Conservation (phyloP, 2,329 filamentous ascomycete genomes). For the Cercospora brassicicola region DNA sequence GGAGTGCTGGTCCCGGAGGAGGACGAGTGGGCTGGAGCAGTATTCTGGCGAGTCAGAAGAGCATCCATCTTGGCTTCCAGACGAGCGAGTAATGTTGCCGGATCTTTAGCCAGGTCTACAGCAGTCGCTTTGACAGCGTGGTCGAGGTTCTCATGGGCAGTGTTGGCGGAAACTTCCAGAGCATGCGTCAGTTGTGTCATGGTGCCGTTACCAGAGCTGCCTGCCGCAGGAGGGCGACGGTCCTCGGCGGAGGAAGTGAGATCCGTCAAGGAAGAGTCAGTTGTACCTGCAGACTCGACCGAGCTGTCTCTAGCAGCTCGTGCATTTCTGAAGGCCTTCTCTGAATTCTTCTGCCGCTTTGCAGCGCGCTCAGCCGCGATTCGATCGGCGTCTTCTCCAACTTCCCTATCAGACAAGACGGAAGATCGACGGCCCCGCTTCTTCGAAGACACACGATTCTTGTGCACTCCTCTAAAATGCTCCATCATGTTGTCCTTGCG, state of each 20-base stretch:
- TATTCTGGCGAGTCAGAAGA: constrained; percentile 3
- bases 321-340: background rate
- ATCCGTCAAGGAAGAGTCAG: constrained; percentile 6
- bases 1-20: background rate
- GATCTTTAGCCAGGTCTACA: constrained; percentile 16
- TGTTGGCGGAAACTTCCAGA: background rate
- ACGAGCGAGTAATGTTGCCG: constrained; percentile 13
- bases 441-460: constrained; percentile 1
- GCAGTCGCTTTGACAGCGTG: constrained; percentile 8
- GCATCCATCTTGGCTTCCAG: constrained; percentile 22
- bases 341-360: constrained; percentile 11
- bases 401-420: constrained; percentile 6
- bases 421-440: constrained; percentile 12
- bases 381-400: constrained; percentile 16
- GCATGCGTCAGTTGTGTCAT: background rate
- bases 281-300: background rate
- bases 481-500: constrained; percentile 21
- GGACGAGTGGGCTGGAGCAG: background rate
- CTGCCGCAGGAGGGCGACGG: background rate
- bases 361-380: constrained; percentile 9
- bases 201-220: background rate
- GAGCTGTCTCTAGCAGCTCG: constrained; percentile 6
- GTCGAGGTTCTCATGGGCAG: background rate
- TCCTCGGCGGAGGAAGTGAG: background rate
- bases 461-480: constrained; percentile 18